Evolutionary conservation across 225 moss, liverwort and hornwort genomes (phyloP).

Genomic region (Rhytidiadelphus loreus): DNA sequence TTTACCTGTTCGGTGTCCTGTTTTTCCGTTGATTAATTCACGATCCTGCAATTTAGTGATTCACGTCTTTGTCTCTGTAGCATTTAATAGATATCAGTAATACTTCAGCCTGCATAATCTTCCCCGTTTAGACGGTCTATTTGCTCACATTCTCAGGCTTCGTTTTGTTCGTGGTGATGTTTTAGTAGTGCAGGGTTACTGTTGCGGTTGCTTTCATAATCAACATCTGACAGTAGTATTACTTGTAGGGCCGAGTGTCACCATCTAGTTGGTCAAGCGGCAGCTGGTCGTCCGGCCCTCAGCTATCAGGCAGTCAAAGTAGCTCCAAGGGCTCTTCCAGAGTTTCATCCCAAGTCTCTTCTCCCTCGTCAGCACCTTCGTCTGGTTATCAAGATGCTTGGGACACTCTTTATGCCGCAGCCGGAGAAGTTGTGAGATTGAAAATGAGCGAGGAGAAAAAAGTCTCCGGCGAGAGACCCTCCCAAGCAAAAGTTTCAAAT

Average conservation of each 20-base stretch:
- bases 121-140: not conserved
- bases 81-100: rapidly evolving
- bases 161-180: no score
- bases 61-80: not conserved
- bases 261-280: not conserved
- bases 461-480: not conserved
- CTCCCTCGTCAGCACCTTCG: not conserved
- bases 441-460: not conserved
- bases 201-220: not conserved
- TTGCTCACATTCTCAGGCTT: no score
- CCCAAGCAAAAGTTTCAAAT: not conserved
- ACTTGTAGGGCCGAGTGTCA: not conserved
- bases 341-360: not conserved
- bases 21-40: no score
- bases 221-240: not conserved
- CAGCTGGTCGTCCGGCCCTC: not conserved
- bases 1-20: not conserved
- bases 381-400: not conserved
- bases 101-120: no score
- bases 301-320: not conserved
- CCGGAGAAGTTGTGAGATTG: not conserved
- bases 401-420: not conserved
- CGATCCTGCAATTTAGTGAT: not conserved
- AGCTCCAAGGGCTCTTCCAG: not conserved
- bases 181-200: not conserved